Evolutionary conservation across 306 rosid species (phyloP).

Genomic region (Ceratonia siliqua): DNA sequence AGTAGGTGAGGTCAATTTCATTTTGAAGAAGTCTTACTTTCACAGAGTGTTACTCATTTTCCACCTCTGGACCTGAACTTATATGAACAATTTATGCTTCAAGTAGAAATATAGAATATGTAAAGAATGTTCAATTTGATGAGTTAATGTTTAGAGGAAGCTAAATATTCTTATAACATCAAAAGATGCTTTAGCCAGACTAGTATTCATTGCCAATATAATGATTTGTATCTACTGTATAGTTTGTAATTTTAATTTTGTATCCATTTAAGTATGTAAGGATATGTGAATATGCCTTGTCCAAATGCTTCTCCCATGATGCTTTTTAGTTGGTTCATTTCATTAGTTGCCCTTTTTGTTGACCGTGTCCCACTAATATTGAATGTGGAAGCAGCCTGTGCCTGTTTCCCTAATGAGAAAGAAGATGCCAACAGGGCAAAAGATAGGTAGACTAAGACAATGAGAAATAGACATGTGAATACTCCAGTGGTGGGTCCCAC

Average conservation of each 20-base stretch:
- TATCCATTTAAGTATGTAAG: not conserved
- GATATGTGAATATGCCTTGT: not conserved
- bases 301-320: slow-evolving; percentile 1
- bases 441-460: no score
- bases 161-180: not conserved
- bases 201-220: not conserved
- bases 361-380: not conserved
- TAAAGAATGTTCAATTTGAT: not conserved
- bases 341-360: not conserved
- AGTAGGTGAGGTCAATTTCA: no score
- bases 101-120: not conserved
- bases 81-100: not conserved
- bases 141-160: not conserved
- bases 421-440: not conserved
- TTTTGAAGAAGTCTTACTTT: no score
- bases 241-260: not conserved
- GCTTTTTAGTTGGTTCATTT: not conserved
- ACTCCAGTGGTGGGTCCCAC: no score
- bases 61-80: not conserved
- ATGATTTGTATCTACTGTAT: not conserved
- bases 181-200: not conserved
- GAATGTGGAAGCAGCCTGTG: not conserved
- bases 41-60: not conserved
- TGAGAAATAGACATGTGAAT: no score
- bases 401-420: not conserved